A percentile compares a stretch with the other conserved stretches of the same genome.
These are phyloP conservation scores for Diplodia sapinea DNA, from an alignment of 2,329 filamentous ascomycete species.

Conservation along the genomic window DNA sequence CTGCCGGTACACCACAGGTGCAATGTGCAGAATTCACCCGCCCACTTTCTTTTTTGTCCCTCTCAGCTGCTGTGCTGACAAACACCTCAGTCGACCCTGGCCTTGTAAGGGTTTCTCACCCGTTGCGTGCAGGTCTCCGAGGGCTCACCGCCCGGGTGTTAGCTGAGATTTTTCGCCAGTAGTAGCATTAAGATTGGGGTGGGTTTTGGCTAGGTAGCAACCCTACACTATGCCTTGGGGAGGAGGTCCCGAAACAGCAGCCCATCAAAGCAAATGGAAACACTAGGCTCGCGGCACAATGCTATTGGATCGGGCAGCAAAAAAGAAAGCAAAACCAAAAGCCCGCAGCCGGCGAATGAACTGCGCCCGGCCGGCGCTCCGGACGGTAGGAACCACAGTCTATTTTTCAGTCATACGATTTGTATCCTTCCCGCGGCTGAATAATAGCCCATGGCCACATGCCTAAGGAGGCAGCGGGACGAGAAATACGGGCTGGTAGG, in stretches of 20 bases:
- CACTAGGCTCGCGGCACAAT: not conserved
- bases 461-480: not conserved
- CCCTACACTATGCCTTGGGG: not conserved
- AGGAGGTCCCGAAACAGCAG: not conserved
- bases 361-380: not conserved
- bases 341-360: not conserved
- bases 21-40: constrained; percentile 18
- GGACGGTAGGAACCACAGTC: not conserved
- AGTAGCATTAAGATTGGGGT: not conserved
- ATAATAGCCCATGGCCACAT: not conserved
- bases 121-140: constrained; percentile 14
- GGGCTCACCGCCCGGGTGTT: not conserved
- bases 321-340: not conserved
- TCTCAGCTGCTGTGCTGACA: constrained; percentile 19
- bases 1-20: constrained; percentile 20
- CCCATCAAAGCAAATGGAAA: not conserved
- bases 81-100: constrained; percentile 2
- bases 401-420: constrained; percentile 12
- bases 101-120: not conserved
- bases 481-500: not conserved
- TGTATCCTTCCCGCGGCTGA: not conserved
- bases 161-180: not conserved
- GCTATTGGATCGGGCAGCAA: not conserved
- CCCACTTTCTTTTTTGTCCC: not conserved
- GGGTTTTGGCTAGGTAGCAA: not conserved